Evolutionary conservation across 1,139 yeast genomes (phyloP), one percentile per base, ranked within the genome.

Genomic region (Protomyces pachydermus): DNA sequence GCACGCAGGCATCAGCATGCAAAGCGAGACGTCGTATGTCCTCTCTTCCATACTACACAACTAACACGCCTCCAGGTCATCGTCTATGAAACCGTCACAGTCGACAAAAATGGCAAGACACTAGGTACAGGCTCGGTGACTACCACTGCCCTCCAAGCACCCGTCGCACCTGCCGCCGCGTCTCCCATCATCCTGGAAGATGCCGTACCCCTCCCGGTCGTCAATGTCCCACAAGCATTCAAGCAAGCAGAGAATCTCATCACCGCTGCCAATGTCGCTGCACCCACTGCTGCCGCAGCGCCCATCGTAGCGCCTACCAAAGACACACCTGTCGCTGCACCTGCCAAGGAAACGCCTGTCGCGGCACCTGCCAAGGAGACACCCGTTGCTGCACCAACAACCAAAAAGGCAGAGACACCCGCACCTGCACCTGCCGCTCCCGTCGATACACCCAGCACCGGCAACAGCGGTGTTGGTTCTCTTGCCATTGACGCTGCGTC

Each of bases 161-260:
- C 79, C 63, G 70, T 80, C 45, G 74, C 77, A 56, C 70, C 79
- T 56, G 73, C 77, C 61, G 80, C 83, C 64, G 78, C 81, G 64
- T 76, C 79, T 60, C 81, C 83, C 60, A 74, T 74, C 63, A 79
- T 72, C 23, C 9, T n/a, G 6, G 18, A 39, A 16, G 18, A n/a
- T 39, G 46, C 46, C 46, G 32, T 28, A 6, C 32, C 32, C 9
- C 14, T 46, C 20, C 23, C n/a, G 14, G 18, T 20, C 10, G 23
- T 38, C 34, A 23, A 28, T 20, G 55, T 37, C 10, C 48, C 48
- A 10, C 28, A 45, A 38, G 28, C 50, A 12, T 4, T 42, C 34
- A 50, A 42, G 25, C 25, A 45, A n/a, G 37, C 35, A 8, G 54
- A 50, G 6, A 16, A 16, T 12, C 34, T 50, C 37, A 12, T 37